Evolutionary conservation across 208 protist genomes (phyloP).

Genomic region (Leptomonas pyrrhocoris): DNA sequence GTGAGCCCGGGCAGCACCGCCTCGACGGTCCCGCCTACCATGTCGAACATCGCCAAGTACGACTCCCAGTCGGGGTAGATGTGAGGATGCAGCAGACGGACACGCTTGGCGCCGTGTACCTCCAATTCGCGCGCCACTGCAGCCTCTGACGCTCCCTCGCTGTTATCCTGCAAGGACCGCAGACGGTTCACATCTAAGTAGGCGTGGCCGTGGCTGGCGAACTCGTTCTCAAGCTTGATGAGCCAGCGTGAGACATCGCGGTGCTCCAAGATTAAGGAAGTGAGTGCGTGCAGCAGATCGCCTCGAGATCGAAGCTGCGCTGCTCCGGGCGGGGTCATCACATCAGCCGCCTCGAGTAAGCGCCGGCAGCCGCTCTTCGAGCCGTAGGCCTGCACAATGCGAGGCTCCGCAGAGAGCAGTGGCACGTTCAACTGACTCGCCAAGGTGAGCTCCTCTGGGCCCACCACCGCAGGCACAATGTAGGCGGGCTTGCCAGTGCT

Average conservation of each 20-base stretch:
- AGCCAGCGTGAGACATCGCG: slow-evolving; percentile 81
- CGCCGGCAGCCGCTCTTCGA: slow-evolving; percentile 82
- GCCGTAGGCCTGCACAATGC: slow-evolving; percentile 77
- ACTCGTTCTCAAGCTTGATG: slow-evolving; percentile 92
- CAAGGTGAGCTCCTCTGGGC: slow-evolving; percentile 85
- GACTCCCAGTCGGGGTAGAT: slow-evolving; percentile 84
- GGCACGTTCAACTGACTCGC: slow-evolving; percentile 85
- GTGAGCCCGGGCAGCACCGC: slow-evolving; percentile 76
- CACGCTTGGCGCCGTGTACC: slow-evolving; percentile 67
- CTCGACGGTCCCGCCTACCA: slow-evolving; percentile 83
- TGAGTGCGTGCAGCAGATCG: slow-evolving; percentile 69
- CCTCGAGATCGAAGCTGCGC: slow-evolving; percentile 54
- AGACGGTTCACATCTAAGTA: slow-evolving; percentile 89
- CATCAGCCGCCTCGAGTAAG: slow-evolving; percentile 78
- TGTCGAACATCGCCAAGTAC: slow-evolving; percentile 80
- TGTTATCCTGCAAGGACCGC: slow-evolving; percentile 39
- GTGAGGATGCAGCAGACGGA: slow-evolving; percentile 73
- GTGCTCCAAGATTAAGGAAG: slow-evolving; percentile 72
- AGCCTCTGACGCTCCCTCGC: slow-evolving; percentile 16
- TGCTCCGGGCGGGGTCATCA: slow-evolving; percentile 68
- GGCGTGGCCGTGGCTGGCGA: slow-evolving; percentile 82
- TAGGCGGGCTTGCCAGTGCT: slow-evolving; percentile 71
- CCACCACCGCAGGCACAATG: slow-evolving; percentile 86
- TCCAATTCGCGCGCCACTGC: slow-evolving; percentile 67
- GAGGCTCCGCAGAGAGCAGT: slow-evolving; percentile 80